Conservation (phyloP, 176 grass and related monocot species). For the Oryza glaberrima region DNA sequence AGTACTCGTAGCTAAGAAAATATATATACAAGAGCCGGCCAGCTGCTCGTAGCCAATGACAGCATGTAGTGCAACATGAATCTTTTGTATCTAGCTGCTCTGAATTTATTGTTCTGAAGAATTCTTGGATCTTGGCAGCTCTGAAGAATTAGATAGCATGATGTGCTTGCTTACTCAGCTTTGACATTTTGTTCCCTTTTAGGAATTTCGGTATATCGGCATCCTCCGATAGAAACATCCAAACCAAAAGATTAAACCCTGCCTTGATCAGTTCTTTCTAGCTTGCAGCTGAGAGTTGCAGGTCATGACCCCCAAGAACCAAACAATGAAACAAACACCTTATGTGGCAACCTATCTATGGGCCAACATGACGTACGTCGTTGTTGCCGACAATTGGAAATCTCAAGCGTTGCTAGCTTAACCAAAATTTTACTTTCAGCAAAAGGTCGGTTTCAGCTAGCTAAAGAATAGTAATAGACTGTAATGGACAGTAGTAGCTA, state of each 20-base stretch:
- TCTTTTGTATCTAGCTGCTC: background rate
- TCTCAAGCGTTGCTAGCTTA: background rate
- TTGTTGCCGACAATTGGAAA: slow-evolving; percentile 28
- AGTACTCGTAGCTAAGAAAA: no score
- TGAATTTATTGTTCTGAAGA: background rate
- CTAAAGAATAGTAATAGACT: background rate
- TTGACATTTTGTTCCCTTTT: background rate
- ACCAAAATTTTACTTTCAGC: slow-evolving; percentile 32
- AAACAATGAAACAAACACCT: slow-evolving; percentile 6
- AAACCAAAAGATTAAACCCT: no score
- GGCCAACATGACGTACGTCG: slow-evolving; percentile 4
- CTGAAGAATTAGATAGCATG: background rate
- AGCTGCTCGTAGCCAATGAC: background rate
- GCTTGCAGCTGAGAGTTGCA: background rate
- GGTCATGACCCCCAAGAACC: slow-evolving; percentile 36
- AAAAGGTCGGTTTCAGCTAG: background rate
- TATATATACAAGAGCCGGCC: background rate
- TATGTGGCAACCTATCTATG: slow-evolving; percentile 22
- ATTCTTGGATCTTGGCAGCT: background rate
- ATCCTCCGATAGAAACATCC: no score
- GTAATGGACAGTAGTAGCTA: background rate
- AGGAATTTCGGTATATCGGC: background rate
- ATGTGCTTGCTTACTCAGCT: background rate
- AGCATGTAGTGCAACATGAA: background rate
- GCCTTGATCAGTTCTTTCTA: slow-evolving; percentile 2